A percentile compares a stretch with the other conserved stretches of the same genome.
Evolutionary conservation across 345 rosid species (phyloP).

Genomic region (Passiflora organensis): DNA sequence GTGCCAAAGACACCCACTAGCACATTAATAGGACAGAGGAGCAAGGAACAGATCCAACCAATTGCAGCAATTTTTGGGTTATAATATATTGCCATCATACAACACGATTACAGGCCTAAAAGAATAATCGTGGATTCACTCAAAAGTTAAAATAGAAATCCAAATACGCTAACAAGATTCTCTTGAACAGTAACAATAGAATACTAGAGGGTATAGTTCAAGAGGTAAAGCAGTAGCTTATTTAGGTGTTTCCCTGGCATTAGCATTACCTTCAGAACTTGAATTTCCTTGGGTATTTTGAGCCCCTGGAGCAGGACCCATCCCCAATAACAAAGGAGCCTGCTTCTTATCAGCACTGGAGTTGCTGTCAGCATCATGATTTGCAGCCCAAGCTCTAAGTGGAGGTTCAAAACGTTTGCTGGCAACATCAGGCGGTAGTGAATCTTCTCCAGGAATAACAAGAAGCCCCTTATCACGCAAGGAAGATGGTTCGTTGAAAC

Average conservation of each 20-base stretch:
- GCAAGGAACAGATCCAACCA: too few relatives aligned
- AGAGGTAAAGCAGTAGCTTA: too few relatives aligned
- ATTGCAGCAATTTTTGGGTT: too few relatives aligned
- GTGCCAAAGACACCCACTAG: too few relatives aligned
- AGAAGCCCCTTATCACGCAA: conserved; percentile 68
- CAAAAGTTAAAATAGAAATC: neutral
- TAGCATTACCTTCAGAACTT: conserved; percentile 10
- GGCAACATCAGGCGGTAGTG: conserved; percentile 63
- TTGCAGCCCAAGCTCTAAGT: conserved; percentile 62
- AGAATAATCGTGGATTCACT: too few relatives aligned
- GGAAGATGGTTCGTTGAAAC: conserved; percentile 62
- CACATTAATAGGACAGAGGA: too few relatives aligned
- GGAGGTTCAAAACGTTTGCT: conserved; percentile 77
- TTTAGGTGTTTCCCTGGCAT: conserved; percentile 1
- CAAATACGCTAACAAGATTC: neutral
- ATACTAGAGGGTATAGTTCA: too few relatives aligned
- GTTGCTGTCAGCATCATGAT: conserved; percentile 23
- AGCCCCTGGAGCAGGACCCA: conserved; percentile 28
- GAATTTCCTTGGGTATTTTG: conserved; percentile 13
- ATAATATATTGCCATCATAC: too few relatives aligned
- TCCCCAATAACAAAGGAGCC: conserved; percentile 60
- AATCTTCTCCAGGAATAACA: conserved; percentile 72
- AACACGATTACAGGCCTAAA: too few relatives aligned
- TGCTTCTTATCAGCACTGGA: conserved; percentile 43
- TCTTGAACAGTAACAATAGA: neutral